These are phyloP conservation scores for Gynochthodes officinalis DNA, from an alignment of 257 asterid species.

Conservation along the genomic window DNA sequence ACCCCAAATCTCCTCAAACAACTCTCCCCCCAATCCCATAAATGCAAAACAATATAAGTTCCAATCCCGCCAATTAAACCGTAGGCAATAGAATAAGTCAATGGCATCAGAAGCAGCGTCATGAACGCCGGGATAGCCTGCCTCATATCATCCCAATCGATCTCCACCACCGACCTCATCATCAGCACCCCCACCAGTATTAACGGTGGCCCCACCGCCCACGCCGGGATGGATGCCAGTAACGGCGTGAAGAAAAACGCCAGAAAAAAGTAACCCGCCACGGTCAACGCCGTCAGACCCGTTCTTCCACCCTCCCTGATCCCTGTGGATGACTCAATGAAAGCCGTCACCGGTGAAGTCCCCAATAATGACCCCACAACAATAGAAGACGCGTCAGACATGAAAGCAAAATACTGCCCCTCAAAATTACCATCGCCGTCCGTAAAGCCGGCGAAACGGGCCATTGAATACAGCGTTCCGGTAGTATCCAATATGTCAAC, in stretches of 20 bases:
- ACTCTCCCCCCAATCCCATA: slow-evolving; percentile 61
- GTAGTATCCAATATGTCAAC: slow-evolving; percentile 87
- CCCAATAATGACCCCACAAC: slow-evolving; percentile 81
- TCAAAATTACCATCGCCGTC: slow-evolving; percentile 68
- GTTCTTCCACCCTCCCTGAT: slow-evolving; percentile 90
- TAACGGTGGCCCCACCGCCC: slow-evolving; percentile 99
- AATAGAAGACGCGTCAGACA: slow-evolving; percentile 86
- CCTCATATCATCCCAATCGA: slow-evolving; percentile 91
- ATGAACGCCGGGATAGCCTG: slow-evolving; percentile 94
- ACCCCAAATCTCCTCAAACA: slow-evolving; percentile 33
- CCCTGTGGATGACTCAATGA: slow-evolving; percentile 90
- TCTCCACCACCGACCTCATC: slow-evolving; percentile 92
- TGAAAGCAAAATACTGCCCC: slow-evolving; percentile 87
- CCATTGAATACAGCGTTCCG: slow-evolving; percentile 86
- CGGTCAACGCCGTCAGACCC: slow-evolving; percentile 93
- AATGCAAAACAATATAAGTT: slow-evolving; percentile 55
- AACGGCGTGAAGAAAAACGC: slow-evolving; percentile 90
- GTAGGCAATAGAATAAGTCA: slow-evolving; percentile 88
- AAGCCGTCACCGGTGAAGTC: slow-evolving; percentile 89
- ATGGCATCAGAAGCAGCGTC: slow-evolving; percentile 78
- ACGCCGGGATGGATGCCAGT: slow-evolving; percentile 86
- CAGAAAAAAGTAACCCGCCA: slow-evolving; percentile 64
- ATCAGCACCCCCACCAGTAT: slow-evolving; percentile 88
- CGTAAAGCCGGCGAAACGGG: slow-evolving; percentile 80
- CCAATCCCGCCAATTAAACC: slow-evolving; percentile 93